A percentile compares a stretch with the other conserved stretches of the same genome.
Evolutionary conservation across 768 basidiomycete species (phyloP).

Genomic region (Russula olivacea): DNA sequence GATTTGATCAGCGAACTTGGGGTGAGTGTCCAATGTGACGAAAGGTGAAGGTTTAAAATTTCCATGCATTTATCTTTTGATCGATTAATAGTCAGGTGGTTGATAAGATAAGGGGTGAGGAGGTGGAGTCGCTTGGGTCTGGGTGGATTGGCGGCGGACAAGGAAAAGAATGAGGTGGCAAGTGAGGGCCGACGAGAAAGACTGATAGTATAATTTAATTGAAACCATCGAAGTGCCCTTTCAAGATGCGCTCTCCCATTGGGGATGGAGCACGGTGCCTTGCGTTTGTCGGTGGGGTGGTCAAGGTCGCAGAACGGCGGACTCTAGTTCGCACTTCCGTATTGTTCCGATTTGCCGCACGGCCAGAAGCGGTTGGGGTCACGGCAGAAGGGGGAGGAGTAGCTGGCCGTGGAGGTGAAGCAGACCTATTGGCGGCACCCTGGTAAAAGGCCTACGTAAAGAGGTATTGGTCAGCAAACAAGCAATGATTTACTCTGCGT

Average conservation of each 20-base stretch:
- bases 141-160: background rate
- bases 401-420: constrained; percentile 17
- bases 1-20: background rate
- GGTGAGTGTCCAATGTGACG: background rate
- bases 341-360: constrained; percentile 7
- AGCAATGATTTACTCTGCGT: background rate
- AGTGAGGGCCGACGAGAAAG: background rate
- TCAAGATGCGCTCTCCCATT: constrained; percentile 87
- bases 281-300: constrained; percentile 39
- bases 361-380: background rate
- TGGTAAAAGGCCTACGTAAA: constrained; percentile 20
- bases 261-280: constrained; percentile 67
- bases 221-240: constrained; percentile 89
- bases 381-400: constrained; percentile 23
- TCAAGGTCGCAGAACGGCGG: constrained; percentile 56
- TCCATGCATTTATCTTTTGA: constrained; percentile 14
- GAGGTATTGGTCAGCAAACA: constrained; percentile 17
- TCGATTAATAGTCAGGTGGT: constrained; percentile 4
- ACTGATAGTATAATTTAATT: constrained; percentile 38
- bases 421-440: background rate
- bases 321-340: constrained; percentile 30
- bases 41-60: background rate
- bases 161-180: background rate
- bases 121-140: background rate
- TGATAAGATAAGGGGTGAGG: background rate